A percentile compares a stretch with the other conserved stretches of the same genome.
Conservation (phyloP, 176 grass and related monocot genomes). For the Bolboschoenus planiculmis region DNA sequence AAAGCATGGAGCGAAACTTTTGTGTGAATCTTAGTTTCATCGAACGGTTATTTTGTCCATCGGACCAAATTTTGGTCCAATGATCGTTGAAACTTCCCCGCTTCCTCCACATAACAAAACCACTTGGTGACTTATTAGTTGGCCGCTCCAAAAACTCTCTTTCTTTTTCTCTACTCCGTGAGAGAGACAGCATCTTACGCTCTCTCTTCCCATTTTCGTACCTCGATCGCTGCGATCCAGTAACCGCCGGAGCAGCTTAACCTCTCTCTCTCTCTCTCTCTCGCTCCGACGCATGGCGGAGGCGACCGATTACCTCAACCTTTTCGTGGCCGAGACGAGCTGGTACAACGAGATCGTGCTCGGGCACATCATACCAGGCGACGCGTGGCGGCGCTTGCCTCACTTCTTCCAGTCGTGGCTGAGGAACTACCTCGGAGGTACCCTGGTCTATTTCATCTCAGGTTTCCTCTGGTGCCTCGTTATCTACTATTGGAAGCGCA, state of each 20-base stretch:
- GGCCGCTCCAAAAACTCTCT: no score
- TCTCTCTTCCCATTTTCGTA: not conserved
- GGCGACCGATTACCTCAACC: slow-evolving; percentile 37
- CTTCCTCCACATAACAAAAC: not conserved
- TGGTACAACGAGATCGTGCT: slow-evolving; percentile 91
- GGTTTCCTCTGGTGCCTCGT: slow-evolving; percentile 93
- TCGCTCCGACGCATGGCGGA: slow-evolving; percentile 37
- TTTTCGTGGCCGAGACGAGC: slow-evolving; percentile 58
- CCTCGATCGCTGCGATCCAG: not conserved
- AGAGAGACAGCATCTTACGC: no score
- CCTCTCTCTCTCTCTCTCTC: not conserved
- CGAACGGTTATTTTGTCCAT: no score
- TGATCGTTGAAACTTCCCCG: no score
- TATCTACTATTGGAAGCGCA: slow-evolving; percentile 92
- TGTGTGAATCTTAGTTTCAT: no score
- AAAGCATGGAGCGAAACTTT: no score
- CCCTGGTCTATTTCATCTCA: slow-evolving; percentile 59
- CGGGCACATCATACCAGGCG: slow-evolving; percentile 38
- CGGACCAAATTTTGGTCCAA: no score
- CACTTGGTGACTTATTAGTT: not conserved
- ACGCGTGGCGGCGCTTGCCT: slow-evolving; percentile 59
- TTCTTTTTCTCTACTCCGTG: not conserved
- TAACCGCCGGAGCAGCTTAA: not conserved
- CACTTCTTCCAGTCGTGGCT: slow-evolving; percentile 82
- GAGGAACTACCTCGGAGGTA: slow-evolving; percentile 72